Conservation (phyloP, 768 basidiomycete species). For the Mycena vitilis region DNA sequence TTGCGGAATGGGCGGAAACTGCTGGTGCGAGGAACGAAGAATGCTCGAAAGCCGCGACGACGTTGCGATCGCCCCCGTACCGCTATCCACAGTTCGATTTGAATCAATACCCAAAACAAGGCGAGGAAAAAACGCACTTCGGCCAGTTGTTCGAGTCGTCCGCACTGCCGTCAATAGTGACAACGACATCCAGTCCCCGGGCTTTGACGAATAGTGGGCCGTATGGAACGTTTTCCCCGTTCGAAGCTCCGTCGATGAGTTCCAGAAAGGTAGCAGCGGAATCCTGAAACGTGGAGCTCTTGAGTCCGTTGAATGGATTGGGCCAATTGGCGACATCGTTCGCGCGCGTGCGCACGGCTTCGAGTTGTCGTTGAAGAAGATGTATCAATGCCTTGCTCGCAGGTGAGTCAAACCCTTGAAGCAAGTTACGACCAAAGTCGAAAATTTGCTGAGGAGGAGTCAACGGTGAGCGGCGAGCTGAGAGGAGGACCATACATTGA, state of each 20-base stretch:
- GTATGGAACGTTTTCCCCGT: constrained; percentile 77
- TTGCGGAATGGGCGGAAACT: constrained; percentile 73
- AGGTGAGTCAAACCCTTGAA: constrained; percentile 50
- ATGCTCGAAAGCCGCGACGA: constrained; percentile 56
- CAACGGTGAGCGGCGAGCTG: not conserved
- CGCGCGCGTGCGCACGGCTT: constrained; percentile 60
- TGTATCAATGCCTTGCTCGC: constrained; percentile 58
- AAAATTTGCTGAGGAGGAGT: constrained; percentile 56
- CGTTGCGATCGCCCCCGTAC: constrained; percentile 61
- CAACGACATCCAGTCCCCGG: constrained; percentile 77
- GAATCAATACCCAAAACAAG: not conserved
- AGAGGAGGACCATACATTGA: constrained; percentile 56
- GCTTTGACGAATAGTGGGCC: constrained; percentile 77
- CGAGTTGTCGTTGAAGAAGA: constrained; percentile 59
- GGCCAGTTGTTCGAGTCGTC: constrained; percentile 73
- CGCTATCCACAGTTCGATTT: constrained; percentile 49
- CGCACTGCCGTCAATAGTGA: constrained; percentile 77
- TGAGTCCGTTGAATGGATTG: constrained; percentile 67
- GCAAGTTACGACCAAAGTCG: constrained; percentile 55
- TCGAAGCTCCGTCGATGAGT: constrained; percentile 79
- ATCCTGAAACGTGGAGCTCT: constrained; percentile 63
- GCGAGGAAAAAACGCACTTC: constrained; percentile 57
- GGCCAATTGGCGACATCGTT: constrained; percentile 80
- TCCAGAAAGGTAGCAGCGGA: constrained; percentile 63
- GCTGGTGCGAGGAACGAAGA: constrained; percentile 63